phyloP scores from a whole-genome alignment of 1,284 basidiomycete genomes.

The Cronartium quercuum region DNA sequence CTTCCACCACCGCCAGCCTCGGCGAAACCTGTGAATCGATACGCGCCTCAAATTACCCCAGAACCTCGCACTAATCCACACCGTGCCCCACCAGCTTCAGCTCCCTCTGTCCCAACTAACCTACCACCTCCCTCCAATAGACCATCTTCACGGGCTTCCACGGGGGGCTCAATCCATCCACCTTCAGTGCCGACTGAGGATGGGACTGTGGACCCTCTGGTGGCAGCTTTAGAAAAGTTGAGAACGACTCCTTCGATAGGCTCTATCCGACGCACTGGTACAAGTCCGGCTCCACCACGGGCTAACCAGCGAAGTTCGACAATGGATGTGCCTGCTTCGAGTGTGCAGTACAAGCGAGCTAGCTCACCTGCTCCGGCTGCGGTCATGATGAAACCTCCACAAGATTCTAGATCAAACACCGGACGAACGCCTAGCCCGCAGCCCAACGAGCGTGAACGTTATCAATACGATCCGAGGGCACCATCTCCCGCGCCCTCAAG shows the following conservation, averaged over 20 bases:
- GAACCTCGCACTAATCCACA: neutral
- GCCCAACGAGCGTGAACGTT: slow-evolving; percentile 2
- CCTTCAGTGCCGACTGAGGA: slow-evolving; percentile 29
- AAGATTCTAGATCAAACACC: slow-evolving; percentile 13
- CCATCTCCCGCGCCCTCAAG: slow-evolving; percentile 29
- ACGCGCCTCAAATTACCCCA: neutral
- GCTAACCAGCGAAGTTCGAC: slow-evolving; percentile 1
- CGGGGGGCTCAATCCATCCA: slow-evolving; percentile 14
- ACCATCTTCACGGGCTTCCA: slow-evolving; percentile 15
- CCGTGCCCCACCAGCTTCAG: neutral
- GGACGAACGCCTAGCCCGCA: slow-evolving; percentile 20
- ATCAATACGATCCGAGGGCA: slow-evolving; percentile 7
- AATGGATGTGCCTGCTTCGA: neutral
- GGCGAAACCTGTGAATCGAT: slow-evolving; percentile 24
- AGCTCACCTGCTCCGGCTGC: slow-evolving; percentile 29
- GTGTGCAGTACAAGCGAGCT: slow-evolving; percentile 1
- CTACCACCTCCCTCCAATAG: slow-evolving; percentile 28
- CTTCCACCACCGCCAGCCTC: slow-evolving; percentile 22
- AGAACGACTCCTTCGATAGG: slow-evolving; percentile 34
- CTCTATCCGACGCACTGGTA: slow-evolving; percentile 9
- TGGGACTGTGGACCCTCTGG: slow-evolving; percentile 30
- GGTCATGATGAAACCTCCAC: neutral
- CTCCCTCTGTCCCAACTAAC: neutral
- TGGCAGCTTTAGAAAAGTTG: slow-evolving; percentile 35
- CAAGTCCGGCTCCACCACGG: slow-evolving; percentile 16